These are phyloP conservation scores for Pseudogymnoascus sp. DNA, from an alignment of 2,329 filamentous ascomycete genomes.

Conservation along the genomic window DNA sequence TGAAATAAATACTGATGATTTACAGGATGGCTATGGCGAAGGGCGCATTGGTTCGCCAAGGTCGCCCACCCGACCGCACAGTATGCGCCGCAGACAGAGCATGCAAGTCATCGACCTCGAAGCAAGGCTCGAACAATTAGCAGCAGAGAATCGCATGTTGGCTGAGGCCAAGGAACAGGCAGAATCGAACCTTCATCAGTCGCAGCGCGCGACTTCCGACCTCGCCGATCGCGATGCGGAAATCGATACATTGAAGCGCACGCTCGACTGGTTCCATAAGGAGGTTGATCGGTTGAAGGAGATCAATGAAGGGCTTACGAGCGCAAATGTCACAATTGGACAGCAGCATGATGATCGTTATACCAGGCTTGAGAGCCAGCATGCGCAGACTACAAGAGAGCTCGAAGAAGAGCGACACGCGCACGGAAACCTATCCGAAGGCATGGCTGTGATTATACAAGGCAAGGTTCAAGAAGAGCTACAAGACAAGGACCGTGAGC, in stretches of 20 bases:
- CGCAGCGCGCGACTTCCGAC: slow-evolving; percentile 58
- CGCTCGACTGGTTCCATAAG: slow-evolving; percentile 70
- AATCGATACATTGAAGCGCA: slow-evolving; percentile 73
- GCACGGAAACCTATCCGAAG: slow-evolving; percentile 53
- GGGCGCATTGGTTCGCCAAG: slow-evolving; percentile 77
- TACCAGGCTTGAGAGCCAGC: slow-evolving; percentile 57
- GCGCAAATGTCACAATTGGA: slow-evolving; percentile 69
- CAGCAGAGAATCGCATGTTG: slow-evolving; percentile 75
- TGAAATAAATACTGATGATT: slow-evolving; percentile 10
- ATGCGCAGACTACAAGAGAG: slow-evolving; percentile 58
- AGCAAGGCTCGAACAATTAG: slow-evolving; percentile 71
- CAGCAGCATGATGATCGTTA: slow-evolving; percentile 66
- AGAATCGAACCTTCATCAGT: slow-evolving; percentile 54
- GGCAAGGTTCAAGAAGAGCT: slow-evolving; percentile 57
- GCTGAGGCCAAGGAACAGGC: slow-evolving; percentile 63
- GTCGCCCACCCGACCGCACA: slow-evolving; percentile 88
- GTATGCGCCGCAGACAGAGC: slow-evolving; percentile 93
- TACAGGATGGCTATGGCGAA: slow-evolving; percentile 87
- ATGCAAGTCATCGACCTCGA: slow-evolving; percentile 95
- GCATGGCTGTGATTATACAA: slow-evolving; percentile 54
- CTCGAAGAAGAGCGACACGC: slow-evolving; percentile 60
- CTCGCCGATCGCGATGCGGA: slow-evolving; percentile 78
- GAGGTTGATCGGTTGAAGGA: slow-evolving; percentile 76
- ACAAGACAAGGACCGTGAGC: slow-evolving; percentile 77
- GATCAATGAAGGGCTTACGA: slow-evolving; percentile 71